A percentile compares a stretch with the other conserved stretches of the same genome.
phyloP scores from a whole-genome alignment of 805 yeast species.

The Wickerhamomyces ciferrii region DNA sequence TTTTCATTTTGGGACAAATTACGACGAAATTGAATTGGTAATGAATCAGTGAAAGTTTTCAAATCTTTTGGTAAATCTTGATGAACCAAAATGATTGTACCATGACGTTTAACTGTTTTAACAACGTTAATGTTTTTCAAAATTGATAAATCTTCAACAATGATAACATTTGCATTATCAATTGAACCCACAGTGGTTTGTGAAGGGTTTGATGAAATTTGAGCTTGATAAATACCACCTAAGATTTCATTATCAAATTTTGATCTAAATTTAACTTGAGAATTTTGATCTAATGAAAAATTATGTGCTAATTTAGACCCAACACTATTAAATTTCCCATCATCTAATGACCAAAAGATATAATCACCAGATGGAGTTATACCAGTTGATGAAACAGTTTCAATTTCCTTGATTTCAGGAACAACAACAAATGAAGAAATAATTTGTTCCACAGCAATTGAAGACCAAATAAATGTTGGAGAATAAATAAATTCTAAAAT shows the following conservation, averaged over 20 bases:
- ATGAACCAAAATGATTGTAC: constrained; percentile 44
- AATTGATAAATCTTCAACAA: constrained; percentile 57
- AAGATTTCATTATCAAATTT: constrained; percentile 66
- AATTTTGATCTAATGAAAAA: constrained; percentile 55
- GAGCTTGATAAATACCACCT: constrained; percentile 76
- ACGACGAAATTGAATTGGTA: constrained; percentile 50
- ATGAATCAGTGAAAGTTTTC: constrained; percentile 42
- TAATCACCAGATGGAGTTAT: constrained; percentile 25
- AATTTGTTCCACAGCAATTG: constrained; percentile 44
- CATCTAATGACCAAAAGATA: constrained; percentile 68
- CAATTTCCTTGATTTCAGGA: constrained; percentile 15
- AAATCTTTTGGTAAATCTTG: constrained; percentile 32
- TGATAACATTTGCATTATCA: constrained; percentile 57
- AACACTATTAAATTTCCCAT: constrained; percentile 45
- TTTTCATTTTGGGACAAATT: constrained; percentile 47
- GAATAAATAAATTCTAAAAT: constrained; percentile 51
- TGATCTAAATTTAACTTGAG: constrained; percentile 50
- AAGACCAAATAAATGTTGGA: constrained; percentile 51
- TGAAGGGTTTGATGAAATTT: constrained; percentile 29
- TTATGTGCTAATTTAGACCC: constrained; percentile 66
- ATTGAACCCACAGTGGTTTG: constrained; percentile 26
- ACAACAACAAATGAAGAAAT: constrained; percentile 35
- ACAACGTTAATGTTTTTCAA: constrained; percentile 57
- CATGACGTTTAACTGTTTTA: constrained; percentile 51
- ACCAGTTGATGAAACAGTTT: constrained; percentile 5